Evolutionary conservation across 2,329 filamentous ascomycete genomes (phyloP).

Genomic region (Drechslerella coelobrocha): DNA sequence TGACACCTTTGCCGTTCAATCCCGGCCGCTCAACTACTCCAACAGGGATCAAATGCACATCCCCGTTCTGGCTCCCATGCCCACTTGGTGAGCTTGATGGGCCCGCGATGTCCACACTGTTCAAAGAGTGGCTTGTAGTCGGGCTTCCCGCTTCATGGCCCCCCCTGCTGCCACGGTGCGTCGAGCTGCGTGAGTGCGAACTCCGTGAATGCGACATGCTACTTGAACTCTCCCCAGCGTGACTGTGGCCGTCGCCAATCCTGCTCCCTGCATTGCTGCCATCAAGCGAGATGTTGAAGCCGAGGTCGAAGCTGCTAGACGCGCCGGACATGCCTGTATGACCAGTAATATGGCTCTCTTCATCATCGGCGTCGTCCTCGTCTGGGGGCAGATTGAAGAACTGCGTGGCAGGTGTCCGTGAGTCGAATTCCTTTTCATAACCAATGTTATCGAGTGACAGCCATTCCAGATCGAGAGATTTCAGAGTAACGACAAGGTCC

Average conservation of each 20-base stretch:
- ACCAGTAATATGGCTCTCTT: conserved; percentile 46
- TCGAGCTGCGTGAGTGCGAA: conserved; percentile 40
- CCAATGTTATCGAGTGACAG: conserved; percentile 62
- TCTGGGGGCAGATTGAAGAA: conserved; percentile 54
- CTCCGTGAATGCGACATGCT: conserved; percentile 37
- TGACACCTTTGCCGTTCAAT: conserved; percentile 34
- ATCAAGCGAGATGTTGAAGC: conserved; percentile 47
- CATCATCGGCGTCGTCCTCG: conserved; percentile 51
- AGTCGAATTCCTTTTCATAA: conserved; percentile 54
- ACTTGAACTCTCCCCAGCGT: conserved; percentile 40
- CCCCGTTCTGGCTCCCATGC: conserved; percentile 19
- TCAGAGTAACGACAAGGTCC: conserved; percentile 66
- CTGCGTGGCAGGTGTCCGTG: conserved; percentile 50
- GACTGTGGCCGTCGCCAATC: conserved; percentile 39
- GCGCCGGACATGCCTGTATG: conserved; percentile 38
- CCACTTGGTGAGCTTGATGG: conserved; percentile 23
- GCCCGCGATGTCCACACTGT: conserved; percentile 35
- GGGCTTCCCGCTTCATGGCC: conserved; percentile 35
- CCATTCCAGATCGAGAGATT: conserved; percentile 67
- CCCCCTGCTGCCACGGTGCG: conserved; percentile 14
- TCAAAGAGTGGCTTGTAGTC: conserved; percentile 40
- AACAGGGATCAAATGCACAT: conserved; percentile 46
- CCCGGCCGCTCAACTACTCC: conserved; percentile 43
- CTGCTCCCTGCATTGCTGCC: conserved; percentile 40
- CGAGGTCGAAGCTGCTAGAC: conserved; percentile 44